Evolutionary conservation across 192 early-diverging fungal genomes (phyloP), one percentile per base, ranked within the genome.

Genomic region (Coemansia sp.): DNA sequence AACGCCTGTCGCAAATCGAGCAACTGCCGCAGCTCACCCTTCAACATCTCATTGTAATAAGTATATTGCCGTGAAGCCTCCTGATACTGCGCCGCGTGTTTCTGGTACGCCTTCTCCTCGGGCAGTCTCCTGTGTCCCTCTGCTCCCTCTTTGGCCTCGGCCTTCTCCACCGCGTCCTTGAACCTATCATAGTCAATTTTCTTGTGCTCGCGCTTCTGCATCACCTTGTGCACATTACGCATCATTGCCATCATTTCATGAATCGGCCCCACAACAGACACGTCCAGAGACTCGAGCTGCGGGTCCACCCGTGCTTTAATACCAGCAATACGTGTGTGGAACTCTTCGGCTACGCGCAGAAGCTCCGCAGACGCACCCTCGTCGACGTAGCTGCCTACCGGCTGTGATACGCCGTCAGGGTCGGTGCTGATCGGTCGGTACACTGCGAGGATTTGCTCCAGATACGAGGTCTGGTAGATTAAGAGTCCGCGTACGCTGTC

Each of bases 111-210:
- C 61, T 88, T 87, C 58, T 92, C 89, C 29, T 93, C 90, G 40
- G 66, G 82, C 31, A 89, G 67, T 0, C 74, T 57, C 5, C 79
- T 66, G 56, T 73, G 70, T 3, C 79, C 79, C 0, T 85, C 84
- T 29, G 73, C 67, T 8, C 86, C 85, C 36, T 86, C 83, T 71
- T 92, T 91, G 31, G 83, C 88, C 52, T 87, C 80, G 22, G 94
- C 64, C 73, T 96, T 97, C 45, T 89, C 86, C 32, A 95, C 77
- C 17, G 80, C 76, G 32, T 84, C 79, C 10, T 87, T 73, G 75
- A 89, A 89, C 31, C 97, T 86, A 68, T 99, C 97, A 72, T 92
- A 97, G 75, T 99, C 97, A 8, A 96, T 66, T 38, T 93, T 76
- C 80, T 99, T 99, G 79, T 95, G 94, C 33, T 88, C 85, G 25